Base-by-base conservation (phyloP, 352 stramenopile genomes). In the Globisporangium recalcitrans region DNA sequence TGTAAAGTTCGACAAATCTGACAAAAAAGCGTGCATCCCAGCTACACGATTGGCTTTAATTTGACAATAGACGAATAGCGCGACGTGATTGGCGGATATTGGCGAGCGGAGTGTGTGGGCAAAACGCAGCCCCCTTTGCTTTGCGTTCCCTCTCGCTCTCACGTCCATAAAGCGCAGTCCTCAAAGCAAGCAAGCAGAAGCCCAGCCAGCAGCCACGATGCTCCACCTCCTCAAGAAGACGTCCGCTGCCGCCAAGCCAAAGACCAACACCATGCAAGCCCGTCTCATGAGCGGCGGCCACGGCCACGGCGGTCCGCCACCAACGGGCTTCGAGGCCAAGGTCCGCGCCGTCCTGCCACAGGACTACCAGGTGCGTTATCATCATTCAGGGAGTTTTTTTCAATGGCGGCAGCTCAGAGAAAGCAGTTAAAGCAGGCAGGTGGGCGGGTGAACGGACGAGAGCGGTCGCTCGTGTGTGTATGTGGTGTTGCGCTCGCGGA, bases 331-430 rank as follows among this genome's bases (percentile, higher is more conserved):
- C 27, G 86, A 95, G 77, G 86, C 84, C 62, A 89, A 91, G 71
- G 85, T 95, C 68, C 86, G 86, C 78, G 76, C 80, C 49, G 83
- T 90, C 60, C 75, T 95, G 63, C 86, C 86, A 40, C 58, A 95
- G 64, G 82, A 95, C 73, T 90, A 95, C 77, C 82, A 95, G 72
- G 86, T 95, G 74, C 65, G 77, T 62, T 1, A 1, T 44, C 24
- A 26, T n/a, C 38, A 4, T 7, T 31, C 27, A 5, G 5, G 27
- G 44, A 22, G 53, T 44, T 40, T 19, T 44, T 13, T 14, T 52
- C n/a, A 7, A 42, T 19, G 34, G 9, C 51, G n/a, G 19, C 19
- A 55, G 27, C 2, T 1, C 1, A 32, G 49, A 38, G 16, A 32
- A 38, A 22, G 11, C n/a, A 19, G 11, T 4, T 10, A 57, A 14